Conservation (phyloP, 2,329 filamentous ascomycete species). For the Botrytis elliptica region DNA sequence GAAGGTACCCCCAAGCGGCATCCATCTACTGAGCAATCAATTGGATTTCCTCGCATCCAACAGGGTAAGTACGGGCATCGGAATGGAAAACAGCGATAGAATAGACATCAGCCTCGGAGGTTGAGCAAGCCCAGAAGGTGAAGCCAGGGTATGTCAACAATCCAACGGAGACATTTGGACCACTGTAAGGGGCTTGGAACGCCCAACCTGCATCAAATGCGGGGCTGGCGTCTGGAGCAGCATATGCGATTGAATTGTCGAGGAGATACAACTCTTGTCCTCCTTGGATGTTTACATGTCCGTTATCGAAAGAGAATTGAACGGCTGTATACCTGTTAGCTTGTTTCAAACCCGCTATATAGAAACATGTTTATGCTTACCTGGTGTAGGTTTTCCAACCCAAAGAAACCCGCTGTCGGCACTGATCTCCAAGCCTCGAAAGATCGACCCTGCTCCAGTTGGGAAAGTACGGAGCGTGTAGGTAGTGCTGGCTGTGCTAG, state of each 20-base stretch:
- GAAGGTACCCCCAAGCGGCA: not conserved
- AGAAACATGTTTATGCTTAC: not conserved
- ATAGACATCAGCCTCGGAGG: not conserved
- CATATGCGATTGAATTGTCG: not conserved
- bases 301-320: not conserved
- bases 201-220: not conserved
- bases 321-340: not conserved
- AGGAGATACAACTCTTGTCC: not conserved
- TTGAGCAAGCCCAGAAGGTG: not conserved
- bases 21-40: not conserved
- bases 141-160: not conserved
- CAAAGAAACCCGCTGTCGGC: not conserved
- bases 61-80: too few relatives aligned
- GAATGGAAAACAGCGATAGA: not conserved
- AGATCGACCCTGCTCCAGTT: not conserved
- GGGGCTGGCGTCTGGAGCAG: not conserved
- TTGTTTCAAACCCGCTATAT: not conserved
- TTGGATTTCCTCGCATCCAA: not conserved
- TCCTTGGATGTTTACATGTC: not conserved
- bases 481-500: not conserved
- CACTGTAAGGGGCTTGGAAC: not conserved
- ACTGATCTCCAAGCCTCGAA: not conserved
- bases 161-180: not conserved
- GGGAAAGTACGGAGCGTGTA: not conserved
- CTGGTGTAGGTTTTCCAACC: not conserved